Evolutionary conservation across 2,329 filamentous ascomycete genomes (phyloP).

Genomic region (Berkeleyomyces rouxiae): DNA sequence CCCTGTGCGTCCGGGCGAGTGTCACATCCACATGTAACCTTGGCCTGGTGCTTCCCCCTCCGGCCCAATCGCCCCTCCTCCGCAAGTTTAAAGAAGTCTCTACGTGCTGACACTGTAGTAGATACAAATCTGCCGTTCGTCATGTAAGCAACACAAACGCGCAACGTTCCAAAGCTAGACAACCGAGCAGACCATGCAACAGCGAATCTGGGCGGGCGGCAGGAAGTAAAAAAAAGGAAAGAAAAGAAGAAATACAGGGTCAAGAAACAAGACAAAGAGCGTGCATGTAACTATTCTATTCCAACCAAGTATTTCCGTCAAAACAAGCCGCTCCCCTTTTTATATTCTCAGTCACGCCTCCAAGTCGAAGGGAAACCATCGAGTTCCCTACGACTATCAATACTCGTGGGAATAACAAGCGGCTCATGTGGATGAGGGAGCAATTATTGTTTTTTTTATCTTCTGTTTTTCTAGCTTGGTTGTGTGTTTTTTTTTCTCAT

Average conservation of each 20-base stretch:
- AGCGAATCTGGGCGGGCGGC: background rate
- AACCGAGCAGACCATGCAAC: background rate
- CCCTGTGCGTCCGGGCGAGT: background rate
- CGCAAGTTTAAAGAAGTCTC: conserved; percentile 6
- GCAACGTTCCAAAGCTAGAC: background rate
- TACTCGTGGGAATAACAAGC: too few species aligned
- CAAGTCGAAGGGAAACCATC: too few species aligned
- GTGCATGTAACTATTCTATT: too few species aligned
- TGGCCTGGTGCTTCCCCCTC: background rate
- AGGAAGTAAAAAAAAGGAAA: background rate
- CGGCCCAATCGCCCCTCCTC: background rate
- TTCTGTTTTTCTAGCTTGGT: background rate
- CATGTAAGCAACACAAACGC: conserved; percentile 29
- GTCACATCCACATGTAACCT: background rate
- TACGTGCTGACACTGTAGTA: conserved; percentile 18
- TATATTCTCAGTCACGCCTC: too few species aligned
- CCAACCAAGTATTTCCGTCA: too few species aligned
- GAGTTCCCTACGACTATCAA: too few species aligned
- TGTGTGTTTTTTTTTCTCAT: background rate
- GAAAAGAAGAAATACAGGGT: background rate
- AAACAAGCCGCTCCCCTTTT: too few species aligned
- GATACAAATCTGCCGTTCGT: conserved; percentile 48
- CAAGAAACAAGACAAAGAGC: too few species aligned
- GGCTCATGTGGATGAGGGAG: too few species aligned
- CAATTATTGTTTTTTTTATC: too few species aligned